phyloP scores from a whole-genome alignment of 2,329 filamentous ascomycete genomes.

The Diaporthe caulivora region DNA sequence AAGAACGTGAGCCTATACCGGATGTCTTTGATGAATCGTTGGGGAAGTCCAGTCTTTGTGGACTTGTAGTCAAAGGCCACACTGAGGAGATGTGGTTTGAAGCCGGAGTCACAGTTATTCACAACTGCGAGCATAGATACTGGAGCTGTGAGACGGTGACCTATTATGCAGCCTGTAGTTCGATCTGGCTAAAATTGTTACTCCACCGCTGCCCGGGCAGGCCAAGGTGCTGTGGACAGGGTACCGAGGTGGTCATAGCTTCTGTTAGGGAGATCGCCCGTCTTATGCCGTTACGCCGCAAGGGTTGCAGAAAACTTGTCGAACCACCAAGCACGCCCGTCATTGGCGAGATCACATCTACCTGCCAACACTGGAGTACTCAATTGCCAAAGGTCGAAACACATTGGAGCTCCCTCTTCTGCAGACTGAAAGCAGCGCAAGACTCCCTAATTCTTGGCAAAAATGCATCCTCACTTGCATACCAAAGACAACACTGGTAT shows the following conservation, averaged over 20 bases:
- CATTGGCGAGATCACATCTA: neutral
- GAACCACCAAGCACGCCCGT: neutral
- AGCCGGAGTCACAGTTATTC: neutral
- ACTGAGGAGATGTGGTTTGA: neutral
- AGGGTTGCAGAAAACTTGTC: constrained; percentile 29
- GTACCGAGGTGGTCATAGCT: constrained; percentile 37
- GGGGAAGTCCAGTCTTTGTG: neutral
- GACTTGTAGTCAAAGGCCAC: neutral
- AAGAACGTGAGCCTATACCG: neutral
- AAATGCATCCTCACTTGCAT: constrained; percentile 97
- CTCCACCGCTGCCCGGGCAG: constrained; percentile 14
- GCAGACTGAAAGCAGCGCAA: neutral
- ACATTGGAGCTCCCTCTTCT: neutral
- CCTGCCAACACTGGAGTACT: neutral
- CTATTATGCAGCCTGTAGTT: neutral
- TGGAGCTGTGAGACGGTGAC: neutral
- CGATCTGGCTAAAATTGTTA: constrained; percentile 15
- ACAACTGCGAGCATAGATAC: neutral
- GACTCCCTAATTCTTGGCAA: constrained; percentile 45
- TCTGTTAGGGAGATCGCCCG: neutral
- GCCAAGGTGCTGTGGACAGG: neutral
- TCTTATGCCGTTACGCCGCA: constrained; percentile 1
- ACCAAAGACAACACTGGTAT: constrained; percentile 91
- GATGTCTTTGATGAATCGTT: neutral
- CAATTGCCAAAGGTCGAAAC: neutral